These are phyloP conservation scores for Myxozyma mucilagina DNA, from an alignment of 805 yeast species.

Conservation along the genomic window DNA sequence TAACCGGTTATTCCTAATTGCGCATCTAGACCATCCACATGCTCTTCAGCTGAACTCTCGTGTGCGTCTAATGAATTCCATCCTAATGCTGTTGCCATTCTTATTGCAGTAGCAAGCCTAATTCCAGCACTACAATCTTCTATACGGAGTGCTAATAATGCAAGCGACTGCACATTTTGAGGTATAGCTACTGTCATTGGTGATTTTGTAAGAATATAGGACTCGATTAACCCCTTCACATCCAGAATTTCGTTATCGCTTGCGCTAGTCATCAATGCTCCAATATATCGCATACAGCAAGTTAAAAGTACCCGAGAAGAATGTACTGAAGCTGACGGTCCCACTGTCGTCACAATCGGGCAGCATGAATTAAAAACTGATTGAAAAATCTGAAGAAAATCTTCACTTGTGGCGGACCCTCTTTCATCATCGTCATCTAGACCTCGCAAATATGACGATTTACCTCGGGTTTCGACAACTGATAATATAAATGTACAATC, in stretches of 20 bases:
- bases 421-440: constrained; percentile 2
- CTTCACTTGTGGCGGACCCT: background rate
- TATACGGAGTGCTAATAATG: constrained; percentile 15
- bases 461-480: constrained; percentile 22
- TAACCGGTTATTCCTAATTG: constrained; percentile 11
- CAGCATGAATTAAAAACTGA: constrained; percentile 9
- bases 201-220: constrained; percentile 17
- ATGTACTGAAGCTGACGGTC: constrained; percentile 13
- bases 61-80: constrained; percentile 8
- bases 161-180: constrained; percentile 20
- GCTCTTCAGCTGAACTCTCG: background rate
- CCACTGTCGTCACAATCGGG: constrained; percentile 18
- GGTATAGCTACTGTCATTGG: constrained; percentile 19
- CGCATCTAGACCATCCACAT: background rate
- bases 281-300: constrained; percentile 20
- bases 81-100: constrained; percentile 21
- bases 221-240: constrained; percentile 8
- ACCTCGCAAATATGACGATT: constrained; percentile 12
- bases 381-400: constrained; percentile 13
- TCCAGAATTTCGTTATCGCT: background rate
- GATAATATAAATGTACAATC: constrained; percentile 22
- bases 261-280: constrained; percentile 13
- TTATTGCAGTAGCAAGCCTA: constrained; percentile 10
- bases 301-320: constrained; percentile 14
- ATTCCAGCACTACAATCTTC: constrained; percentile 18